Evolutionary conservation across 106 monocot genomes (phyloP), one percentile per base, ranked within the genome.

Genomic region (Dioscorea dumetorum): DNA sequence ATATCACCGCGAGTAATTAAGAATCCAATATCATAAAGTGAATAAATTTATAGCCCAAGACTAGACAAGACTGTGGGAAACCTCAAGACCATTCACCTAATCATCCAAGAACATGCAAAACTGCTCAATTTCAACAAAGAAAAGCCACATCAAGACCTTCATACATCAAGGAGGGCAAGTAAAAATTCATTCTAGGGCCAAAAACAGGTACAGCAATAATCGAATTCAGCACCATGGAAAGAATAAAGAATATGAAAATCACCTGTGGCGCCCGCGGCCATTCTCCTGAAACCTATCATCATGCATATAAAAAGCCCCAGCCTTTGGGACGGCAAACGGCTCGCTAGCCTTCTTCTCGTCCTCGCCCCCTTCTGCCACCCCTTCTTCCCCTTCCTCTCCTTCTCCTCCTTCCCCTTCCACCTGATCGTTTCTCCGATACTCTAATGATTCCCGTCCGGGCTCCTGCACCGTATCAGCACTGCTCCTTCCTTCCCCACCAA

Each of bases 261-360:
- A 76, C 76, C 69, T 69, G 48, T 63, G 69, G 18, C 76, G 61
- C 4, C 62, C 62, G 15, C 76, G 60, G 11, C 76, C 62, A 52
- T 62, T 67, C 10, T 76, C 69, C 50, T 62, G 57, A 33, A 76
- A 76, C 17, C 76, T 69, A 49, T 76, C 76, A 33, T 76, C 76
- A 17, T 76, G 76, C 76, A 76, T 76, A 41, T 76, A 76, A 24
- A 76, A 76, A 41, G 76, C 69, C 3, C 76, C 76, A 6, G 69
- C 76, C 0, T 34, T 70, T 1, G 76, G 76, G 24, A 76, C 76
- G 15, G 63, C 76, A 61, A 63, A 76, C 18, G 76, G 76, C 63
- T 76, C 76, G 53, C 63, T 70, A 53, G 62, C 69, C 69, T 76
- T 76, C 76, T 68, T 70, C 63, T 56, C 69, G 33, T 22, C 49